Evolutionary conservation across 352 stramenopile genomes (phyloP).

Genomic region (Phytophthora palmivora): DNA sequence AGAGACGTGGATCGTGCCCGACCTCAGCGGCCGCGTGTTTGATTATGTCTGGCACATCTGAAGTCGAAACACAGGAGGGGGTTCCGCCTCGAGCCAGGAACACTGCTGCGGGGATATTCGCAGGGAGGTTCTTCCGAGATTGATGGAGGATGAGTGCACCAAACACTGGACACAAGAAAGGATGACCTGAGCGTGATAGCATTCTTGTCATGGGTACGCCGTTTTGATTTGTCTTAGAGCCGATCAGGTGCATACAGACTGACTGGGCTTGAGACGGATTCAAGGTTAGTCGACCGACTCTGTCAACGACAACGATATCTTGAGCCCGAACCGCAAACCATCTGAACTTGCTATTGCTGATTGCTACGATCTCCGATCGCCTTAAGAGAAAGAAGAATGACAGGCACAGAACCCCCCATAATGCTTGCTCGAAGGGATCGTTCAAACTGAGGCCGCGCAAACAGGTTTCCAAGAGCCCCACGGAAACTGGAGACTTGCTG

Average conservation of each 20-base stretch:
- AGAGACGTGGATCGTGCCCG: neutral
- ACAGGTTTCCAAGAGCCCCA: neutral
- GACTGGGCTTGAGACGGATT: neutral
- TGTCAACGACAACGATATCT: neutral
- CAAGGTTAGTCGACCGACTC: neutral
- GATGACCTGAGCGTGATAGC: conserved; percentile 1
- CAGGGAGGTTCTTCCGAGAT: neutral
- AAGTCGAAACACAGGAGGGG: neutral
- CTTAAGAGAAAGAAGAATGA: conserved; percentile 7
- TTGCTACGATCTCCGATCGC: conserved; percentile 1
- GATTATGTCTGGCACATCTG: neutral
- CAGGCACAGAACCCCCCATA: conserved; percentile 5
- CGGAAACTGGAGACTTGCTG: conserved; percentile 3
- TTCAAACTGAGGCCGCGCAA: conserved; percentile 1
- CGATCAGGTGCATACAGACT: neutral
- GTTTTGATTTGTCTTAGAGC: conserved; percentile 6
- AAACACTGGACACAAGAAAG: neutral
- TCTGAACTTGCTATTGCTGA: neutral
- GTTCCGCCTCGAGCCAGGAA: neutral
- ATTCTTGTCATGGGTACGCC: neutral
- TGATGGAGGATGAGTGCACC: neutral
- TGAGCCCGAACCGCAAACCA: neutral
- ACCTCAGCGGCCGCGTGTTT: neutral
- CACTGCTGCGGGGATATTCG: neutral
- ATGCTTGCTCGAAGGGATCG: conserved; percentile 6